Evolutionary conservation across 2,329 filamentous ascomycete species (phyloP).

Genomic region (Ceratocystis diversiconidia): DNA sequence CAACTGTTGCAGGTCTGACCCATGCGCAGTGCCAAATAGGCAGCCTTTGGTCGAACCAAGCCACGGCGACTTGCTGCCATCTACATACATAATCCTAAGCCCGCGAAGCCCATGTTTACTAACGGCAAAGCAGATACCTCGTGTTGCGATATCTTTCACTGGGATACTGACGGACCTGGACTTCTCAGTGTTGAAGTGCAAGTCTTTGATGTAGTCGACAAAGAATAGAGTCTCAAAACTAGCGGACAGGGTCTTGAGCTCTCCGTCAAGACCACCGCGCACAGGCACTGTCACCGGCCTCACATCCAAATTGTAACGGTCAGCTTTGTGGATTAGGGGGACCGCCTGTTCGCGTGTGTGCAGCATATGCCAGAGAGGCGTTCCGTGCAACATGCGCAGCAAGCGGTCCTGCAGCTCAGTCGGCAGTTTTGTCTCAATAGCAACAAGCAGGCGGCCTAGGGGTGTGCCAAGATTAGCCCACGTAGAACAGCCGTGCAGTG

Average conservation of each 20-base stretch:
- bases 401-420: slow-evolving; percentile 14
- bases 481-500: not conserved
- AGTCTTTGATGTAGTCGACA: slow-evolving; percentile 16
- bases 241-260: slow-evolving; percentile 7
- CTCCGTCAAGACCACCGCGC: slow-evolving; percentile 4
- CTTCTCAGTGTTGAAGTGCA: slow-evolving; percentile 1
- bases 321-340: slow-evolving; percentile 12
- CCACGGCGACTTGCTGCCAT: slow-evolving; percentile 14
- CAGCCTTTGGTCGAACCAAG: slow-evolving; percentile 15
- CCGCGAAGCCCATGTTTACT: slow-evolving; percentile 16
- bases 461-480: not conserved
- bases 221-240: slow-evolving; percentile 14
- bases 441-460: slow-evolving; percentile 11
- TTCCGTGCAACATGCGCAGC: slow-evolving; percentile 5
- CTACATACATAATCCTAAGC: slow-evolving; percentile 14
- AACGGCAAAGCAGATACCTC: slow-evolving; percentile 16
- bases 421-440: slow-evolving; percentile 6
- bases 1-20: slow-evolving; percentile 12
- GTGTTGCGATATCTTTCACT: not conserved
- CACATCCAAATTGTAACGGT: slow-evolving; percentile 14
- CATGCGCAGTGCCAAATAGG: slow-evolving; percentile 14
- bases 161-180: not conserved
- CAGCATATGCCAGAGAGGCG: slow-evolving; percentile 15
- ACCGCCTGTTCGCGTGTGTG: slow-evolving; percentile 13
- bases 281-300: slow-evolving; percentile 9